A percentile compares a stretch with the other conserved stretches of the same genome.
Conservation (phyloP, 805 yeast genomes). For the Ogataea nakhonphanomensis region DNA sequence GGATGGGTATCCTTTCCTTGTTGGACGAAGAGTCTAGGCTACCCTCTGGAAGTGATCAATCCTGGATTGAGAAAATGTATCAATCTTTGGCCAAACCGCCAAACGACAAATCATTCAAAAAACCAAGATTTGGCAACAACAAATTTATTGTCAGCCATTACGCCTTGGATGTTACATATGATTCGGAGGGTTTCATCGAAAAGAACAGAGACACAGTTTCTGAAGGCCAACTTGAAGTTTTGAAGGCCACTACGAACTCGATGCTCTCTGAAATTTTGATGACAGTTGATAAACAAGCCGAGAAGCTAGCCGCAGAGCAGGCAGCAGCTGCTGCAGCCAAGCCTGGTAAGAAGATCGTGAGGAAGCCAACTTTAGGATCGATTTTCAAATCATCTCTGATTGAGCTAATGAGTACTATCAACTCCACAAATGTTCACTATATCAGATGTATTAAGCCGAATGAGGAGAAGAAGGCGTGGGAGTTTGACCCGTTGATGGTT, state of each 20-base stretch:
- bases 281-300: conserved; percentile 58
- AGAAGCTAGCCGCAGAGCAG: conserved; percentile 35
- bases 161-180: conserved; percentile 91
- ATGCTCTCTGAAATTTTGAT: conserved; percentile 63
- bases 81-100: conserved; percentile 80
- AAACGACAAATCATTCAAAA: conserved; percentile 72
- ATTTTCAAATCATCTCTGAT: conserved; percentile 89
- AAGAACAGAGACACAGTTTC: conserved; percentile 97
- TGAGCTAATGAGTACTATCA: conserved; percentile 88
- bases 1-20: conserved; percentile 80
- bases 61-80: conserved; percentile 89
- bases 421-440: conserved; percentile 93
- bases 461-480: conserved; percentile 93
- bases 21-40: conserved; percentile 94
- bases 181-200: conserved; percentile 91
- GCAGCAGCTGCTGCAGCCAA: conserved; percentile 32
- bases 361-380: conserved; percentile 92
- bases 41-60: conserved; percentile 89
- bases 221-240: conserved; percentile 87
- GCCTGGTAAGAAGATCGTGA: conserved; percentile 41
- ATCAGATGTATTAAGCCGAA: conserved; percentile 97
- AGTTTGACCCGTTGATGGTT: conserved; percentile 92
- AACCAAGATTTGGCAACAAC: conserved; percentile 91
- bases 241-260: conserved; percentile 64
- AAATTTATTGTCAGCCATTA: conserved; percentile 90